Base-by-base conservation (phyloP, 2,329 filamentous ascomycete genomes). In the Hawksworthiomyces lignivorus region DNA sequence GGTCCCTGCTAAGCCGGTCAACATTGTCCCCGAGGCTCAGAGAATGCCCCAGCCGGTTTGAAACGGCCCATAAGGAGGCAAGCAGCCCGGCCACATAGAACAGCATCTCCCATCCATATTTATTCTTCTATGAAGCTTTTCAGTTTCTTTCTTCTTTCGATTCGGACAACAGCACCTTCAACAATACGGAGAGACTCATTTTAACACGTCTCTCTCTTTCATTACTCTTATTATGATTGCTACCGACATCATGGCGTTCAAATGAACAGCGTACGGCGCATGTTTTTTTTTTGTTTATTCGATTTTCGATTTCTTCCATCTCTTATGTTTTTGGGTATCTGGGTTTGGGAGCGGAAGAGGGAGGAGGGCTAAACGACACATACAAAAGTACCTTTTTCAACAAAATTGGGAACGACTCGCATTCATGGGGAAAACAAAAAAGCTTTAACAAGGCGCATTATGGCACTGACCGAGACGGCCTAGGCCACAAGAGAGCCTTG, bases 311-410 rank as follows among this genome's bases (percentile, higher is more conserved):
- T 33, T 28, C 14, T 34, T 31, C 6, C 11, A 36, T 17, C 19
- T 29, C n/a, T 24, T 30, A 10, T 22, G 22, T 17, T 29, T 29
- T 39, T 27, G 4, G 15, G 26, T 36, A 7, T 35, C 15, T 4
- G 24, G 18, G 20, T 32, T 32, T 41, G 19, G 18, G 12, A 12
- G 27, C 10, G 10, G 29, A 26, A 17, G 22, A 18, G 24, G 22
- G 22, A 31, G 27, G 20, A 21, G 15, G 15, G 27, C 24, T 20
- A 32, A 17, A 39, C 9, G n/a, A n/a, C 18, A 32, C 14, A 32
- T 19, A 33, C 7, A 39, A 43, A 35, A 44, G 34, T 46, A 43
- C 46, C 39, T 48, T 51, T 51, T 51, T 51, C 50, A 52, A 52
- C 50, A 52, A 52, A 52, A 51, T 44, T 30, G 47, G 44, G 40